Conservation (phyloP, 106 monocot genomes). For the Dioscorea alata region DNA sequence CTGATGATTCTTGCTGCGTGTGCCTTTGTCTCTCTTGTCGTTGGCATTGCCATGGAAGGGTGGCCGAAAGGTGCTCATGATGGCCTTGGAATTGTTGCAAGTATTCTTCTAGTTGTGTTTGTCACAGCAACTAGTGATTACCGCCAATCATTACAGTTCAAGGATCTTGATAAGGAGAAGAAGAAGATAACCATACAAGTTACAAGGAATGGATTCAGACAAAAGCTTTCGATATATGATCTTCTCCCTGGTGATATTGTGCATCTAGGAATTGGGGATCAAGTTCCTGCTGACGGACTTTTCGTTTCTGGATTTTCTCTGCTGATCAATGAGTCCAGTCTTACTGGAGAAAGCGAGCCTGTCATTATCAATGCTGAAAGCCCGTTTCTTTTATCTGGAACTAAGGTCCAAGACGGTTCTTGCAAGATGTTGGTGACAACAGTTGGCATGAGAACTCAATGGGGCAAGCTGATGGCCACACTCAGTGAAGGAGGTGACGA, state of each 20-base stretch:
- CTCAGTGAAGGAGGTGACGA: constrained; percentile 74
- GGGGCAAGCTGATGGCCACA: constrained; percentile 76
- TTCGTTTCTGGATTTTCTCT: constrained; percentile 69
- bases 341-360: constrained; percentile 79
- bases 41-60: constrained; percentile 64
- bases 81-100: constrained; percentile 70
- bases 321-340: constrained; percentile 65
- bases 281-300: constrained; percentile 73
- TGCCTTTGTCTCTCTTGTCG: constrained; percentile 58
- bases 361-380: constrained; percentile 45
- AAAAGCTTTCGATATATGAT: constrained; percentile 68
- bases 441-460: constrained; percentile 80
- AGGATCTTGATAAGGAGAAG: constrained; percentile 78
- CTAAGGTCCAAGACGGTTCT: constrained; percentile 78
- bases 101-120: constrained; percentile 63
- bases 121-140: constrained; percentile 78
- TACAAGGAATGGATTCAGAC: constrained; percentile 52
- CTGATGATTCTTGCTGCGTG: constrained; percentile 59
- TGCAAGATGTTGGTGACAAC: constrained; percentile 77
- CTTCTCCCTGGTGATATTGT: constrained; percentile 72
- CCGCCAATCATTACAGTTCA: constrained; percentile 72
- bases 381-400: constrained; percentile 73
- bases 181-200: constrained; percentile 72
- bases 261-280: constrained; percentile 70
- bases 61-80: constrained; percentile 79